Evolutionary conservation across 2,329 filamentous ascomycete genomes (phyloP), one percentile per base, ranked within the genome.

Genomic region (Emergomyces orientalis): DNA sequence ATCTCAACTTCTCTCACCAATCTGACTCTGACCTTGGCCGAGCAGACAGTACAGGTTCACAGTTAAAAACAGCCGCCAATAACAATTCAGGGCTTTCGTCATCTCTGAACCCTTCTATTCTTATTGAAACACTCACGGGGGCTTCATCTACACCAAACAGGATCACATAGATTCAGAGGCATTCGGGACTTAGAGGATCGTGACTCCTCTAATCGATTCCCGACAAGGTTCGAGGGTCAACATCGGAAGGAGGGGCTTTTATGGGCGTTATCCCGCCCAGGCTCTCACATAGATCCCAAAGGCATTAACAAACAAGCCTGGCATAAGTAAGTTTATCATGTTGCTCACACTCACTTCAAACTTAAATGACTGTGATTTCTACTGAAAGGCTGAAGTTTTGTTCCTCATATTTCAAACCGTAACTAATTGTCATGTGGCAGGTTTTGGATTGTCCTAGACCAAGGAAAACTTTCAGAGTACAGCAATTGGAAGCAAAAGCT

Each of bases 401-500:
- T 57, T 37, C 43, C 9, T 49, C 32, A 56, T 58, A 32, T 59
- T 41, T 32, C 41, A 49, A 39, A 30, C 27, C 55, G 52, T 49
- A n/a, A 65, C 51, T 49, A 51, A 67, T 65, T 32, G 39, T 60
- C 39, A 47, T 54, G 25, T 22, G 32, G 14, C 69, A 95, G 91
- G 72, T 99, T 97, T 77, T 99, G 94, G 94, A 95, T 99, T 67
- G 94, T 99, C 1, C 82, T 99, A 54, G 95, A 97, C 73, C 92
- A 96, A 75, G 94, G 94, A 30, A 96, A 94, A 73, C 82, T 99
- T 19, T 97, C 93, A 1, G 94, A 99, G 73, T 99, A 99, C 76
- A 96, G 92, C 73, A 97, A 99, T 74, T 99, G 94, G 94, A 99
- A 99, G 77, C 91, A 99, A 74, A 93, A 86, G 74, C 84, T 99